Percentiles rank a stretch among this genome's conserved stretches.
These are phyloP conservation scores for Phoma sp. DNA, from an alignment of 2,329 filamentous ascomycete species.

Conservation along the genomic window DNA sequence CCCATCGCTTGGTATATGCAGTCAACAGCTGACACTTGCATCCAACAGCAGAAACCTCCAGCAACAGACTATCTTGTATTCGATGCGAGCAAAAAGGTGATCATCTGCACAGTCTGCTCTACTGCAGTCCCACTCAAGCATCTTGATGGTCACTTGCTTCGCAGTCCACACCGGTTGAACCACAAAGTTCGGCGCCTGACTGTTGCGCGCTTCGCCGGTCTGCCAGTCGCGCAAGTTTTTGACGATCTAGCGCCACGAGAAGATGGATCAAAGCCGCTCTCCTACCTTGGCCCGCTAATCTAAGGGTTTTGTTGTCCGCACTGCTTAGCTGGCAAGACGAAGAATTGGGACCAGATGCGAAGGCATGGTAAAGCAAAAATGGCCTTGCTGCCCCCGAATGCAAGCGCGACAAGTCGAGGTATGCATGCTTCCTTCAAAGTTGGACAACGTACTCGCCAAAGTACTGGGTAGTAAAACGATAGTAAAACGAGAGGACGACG, in stretches of 20 bases:
- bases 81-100: too few relatives aligned
- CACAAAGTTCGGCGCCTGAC: too few relatives aligned
- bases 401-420: slow-evolving; percentile 5
- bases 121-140: too few relatives aligned
- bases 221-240: too few relatives aligned
- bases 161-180: too few relatives aligned
- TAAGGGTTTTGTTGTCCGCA: too few relatives aligned
- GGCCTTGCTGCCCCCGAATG: slow-evolving; percentile 12
- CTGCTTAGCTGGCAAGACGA: slow-evolving; percentile 14
- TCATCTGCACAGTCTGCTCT: too few relatives aligned
- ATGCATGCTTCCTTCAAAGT: slow-evolving; percentile 14
- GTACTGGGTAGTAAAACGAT: slow-evolving; percentile 13
- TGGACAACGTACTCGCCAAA: slow-evolving; percentile 18
- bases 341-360: slow-evolving; percentile 12
- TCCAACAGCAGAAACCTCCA: slow-evolving; percentile 4
- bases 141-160: too few relatives aligned
- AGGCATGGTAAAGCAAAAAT: slow-evolving; percentile 13
- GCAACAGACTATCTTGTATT: slow-evolving; percentile 19
- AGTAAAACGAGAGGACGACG: slow-evolving; percentile 2
- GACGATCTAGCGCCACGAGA: too few relatives aligned
- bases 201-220: too few relatives aligned
- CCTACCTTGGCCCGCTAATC: too few relatives aligned
- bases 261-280: too few relatives aligned
- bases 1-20: neutral
- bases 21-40: neutral